Evolutionary conservation across 305 asterid species (phyloP).

Genomic region (Striga hermonthica): DNA sequence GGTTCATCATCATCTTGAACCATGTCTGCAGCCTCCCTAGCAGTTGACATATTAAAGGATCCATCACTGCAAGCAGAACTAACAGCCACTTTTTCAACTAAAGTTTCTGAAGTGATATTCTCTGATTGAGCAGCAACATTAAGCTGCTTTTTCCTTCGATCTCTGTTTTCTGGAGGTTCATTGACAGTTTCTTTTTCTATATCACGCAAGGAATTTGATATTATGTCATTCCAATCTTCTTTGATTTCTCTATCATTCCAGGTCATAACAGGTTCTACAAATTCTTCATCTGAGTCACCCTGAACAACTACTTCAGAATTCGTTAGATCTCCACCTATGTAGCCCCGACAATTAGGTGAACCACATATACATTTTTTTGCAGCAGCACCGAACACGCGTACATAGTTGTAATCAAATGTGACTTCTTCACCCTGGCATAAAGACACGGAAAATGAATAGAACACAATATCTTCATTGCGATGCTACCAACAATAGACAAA

Average conservation of each 20-base stretch:
- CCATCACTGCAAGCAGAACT: constrained; percentile 35
- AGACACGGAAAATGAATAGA: constrained; percentile 30
- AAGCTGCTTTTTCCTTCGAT: background rate
- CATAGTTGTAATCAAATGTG: constrained; percentile 87
- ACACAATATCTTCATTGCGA: constrained; percentile 24
- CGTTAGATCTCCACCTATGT: constrained; percentile 77
- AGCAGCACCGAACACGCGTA: constrained; percentile 89
- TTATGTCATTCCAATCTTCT: constrained; percentile 39
- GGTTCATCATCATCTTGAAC: constrained; percentile 27
- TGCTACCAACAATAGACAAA: constrained; percentile 16
- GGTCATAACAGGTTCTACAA: constrained; percentile 65
- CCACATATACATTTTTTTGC: constrained; percentile 89
- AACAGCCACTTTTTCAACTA: constrained; percentile 32
- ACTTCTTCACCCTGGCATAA: constrained; percentile 76
- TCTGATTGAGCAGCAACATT: constrained; percentile 36
- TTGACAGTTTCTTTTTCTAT: constrained; percentile 33
- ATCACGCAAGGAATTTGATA: constrained; percentile 38
- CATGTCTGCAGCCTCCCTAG: constrained; percentile 23
- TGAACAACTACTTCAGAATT: constrained; percentile 70
- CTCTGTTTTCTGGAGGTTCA: background rate
- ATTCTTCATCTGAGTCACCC: constrained; percentile 80
- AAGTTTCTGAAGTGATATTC: constrained; percentile 34
- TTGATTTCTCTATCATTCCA: constrained; percentile 47
- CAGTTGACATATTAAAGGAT: constrained; percentile 33
- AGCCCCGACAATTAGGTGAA: constrained; percentile 77